phyloP scores from a whole-genome alignment of 352 stramenopile genomes.

The Globisporangium cystogenes region DNA sequence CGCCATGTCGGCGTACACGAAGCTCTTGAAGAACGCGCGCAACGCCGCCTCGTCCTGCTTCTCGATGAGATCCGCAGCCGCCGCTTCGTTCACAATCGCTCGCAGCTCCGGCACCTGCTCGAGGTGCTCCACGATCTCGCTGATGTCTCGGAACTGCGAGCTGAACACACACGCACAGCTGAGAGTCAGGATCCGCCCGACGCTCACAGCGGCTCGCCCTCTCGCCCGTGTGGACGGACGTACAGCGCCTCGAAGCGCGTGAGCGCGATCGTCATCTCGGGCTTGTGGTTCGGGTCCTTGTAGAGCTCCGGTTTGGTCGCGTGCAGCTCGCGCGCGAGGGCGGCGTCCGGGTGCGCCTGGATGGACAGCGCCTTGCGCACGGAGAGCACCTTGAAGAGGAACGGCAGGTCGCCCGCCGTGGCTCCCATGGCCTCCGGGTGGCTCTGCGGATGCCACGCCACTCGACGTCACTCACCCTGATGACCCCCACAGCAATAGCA shows the following conservation, averaged over 20 bases:
- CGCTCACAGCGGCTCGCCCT: neutral
- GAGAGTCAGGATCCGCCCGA: neutral
- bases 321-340: slow-evolving; percentile 77
- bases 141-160: slow-evolving; percentile 88
- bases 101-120: slow-evolving; percentile 81
- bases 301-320: slow-evolving; percentile 90
- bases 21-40: slow-evolving; percentile 68
- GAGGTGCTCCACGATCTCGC: slow-evolving; percentile 82
- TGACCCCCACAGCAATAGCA: too few species aligned
- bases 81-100: slow-evolving; percentile 28
- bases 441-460: slow-evolving; percentile 1
- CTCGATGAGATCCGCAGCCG: slow-evolving; percentile 26
- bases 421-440: slow-evolving; percentile 32
- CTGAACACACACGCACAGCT: slow-evolving; percentile 5
- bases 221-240: too few species aligned
- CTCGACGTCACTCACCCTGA: neutral
- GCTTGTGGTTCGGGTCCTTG: slow-evolving; percentile 99
- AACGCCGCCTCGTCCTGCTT: slow-evolving; percentile 38
- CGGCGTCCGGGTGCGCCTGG: slow-evolving; percentile 89
- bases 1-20: slow-evolving; percentile 70
- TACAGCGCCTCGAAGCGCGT: slow-evolving; percentile 95
- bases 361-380: slow-evolving; percentile 98
- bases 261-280: slow-evolving; percentile 98
- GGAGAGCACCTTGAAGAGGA: slow-evolving; percentile 98
- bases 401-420: slow-evolving; percentile 84